Percentiles rank a stretch among this genome's conserved stretches.
phyloP scores from a whole-genome alignment of 768 basidiomycete genomes.

The Lentinus tigrinus region DNA sequence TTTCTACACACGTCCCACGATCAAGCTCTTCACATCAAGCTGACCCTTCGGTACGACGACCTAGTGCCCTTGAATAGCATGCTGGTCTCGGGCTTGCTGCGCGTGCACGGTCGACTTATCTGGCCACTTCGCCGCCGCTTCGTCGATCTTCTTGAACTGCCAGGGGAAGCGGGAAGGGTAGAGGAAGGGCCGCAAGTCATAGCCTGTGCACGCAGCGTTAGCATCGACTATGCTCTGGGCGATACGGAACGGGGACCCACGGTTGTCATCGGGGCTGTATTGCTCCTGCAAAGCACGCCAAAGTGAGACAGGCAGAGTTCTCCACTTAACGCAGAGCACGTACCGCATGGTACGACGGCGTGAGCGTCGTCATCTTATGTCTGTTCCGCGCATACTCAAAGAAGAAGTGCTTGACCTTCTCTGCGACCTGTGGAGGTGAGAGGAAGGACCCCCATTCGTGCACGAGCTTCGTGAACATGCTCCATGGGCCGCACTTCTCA shows the following conservation, averaged over 20 bases:
- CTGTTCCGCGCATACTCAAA: slow-evolving; percentile 95
- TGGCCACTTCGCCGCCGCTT: slow-evolving; percentile 72
- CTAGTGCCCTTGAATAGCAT: not conserved
- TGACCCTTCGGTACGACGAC: not conserved
- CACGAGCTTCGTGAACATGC: slow-evolving; percentile 93
- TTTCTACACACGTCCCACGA: not conserved
- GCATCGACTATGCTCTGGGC: not conserved
- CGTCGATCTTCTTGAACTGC: slow-evolving; percentile 96
- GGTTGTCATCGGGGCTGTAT: slow-evolving; percentile 95
- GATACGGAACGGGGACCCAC: slow-evolving; percentile 45
- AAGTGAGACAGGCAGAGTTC: not conserved
- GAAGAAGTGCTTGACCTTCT: slow-evolving; percentile 97
- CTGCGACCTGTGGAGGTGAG: slow-evolving; percentile 89
- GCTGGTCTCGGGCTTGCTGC: slow-evolving; percentile 22
- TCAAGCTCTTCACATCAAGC: not conserved
- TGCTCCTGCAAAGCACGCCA: slow-evolving; percentile 60
- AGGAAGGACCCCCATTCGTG: slow-evolving; percentile 90
- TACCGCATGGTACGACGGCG: slow-evolving; percentile 91
- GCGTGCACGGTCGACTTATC: slow-evolving; percentile 50
- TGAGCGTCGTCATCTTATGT: slow-evolving; percentile 98
- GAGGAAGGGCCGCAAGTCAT: slow-evolving; percentile 93
- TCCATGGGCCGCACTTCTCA: slow-evolving; percentile 97
- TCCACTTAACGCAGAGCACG: slow-evolving; percentile 32
- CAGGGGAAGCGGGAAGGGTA: slow-evolving; percentile 94
- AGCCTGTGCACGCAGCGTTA: slow-evolving; percentile 58